phyloP scores from a whole-genome alignment of 2,329 filamentous ascomycete species.

The Neoscytalidium dimidiatum region DNA sequence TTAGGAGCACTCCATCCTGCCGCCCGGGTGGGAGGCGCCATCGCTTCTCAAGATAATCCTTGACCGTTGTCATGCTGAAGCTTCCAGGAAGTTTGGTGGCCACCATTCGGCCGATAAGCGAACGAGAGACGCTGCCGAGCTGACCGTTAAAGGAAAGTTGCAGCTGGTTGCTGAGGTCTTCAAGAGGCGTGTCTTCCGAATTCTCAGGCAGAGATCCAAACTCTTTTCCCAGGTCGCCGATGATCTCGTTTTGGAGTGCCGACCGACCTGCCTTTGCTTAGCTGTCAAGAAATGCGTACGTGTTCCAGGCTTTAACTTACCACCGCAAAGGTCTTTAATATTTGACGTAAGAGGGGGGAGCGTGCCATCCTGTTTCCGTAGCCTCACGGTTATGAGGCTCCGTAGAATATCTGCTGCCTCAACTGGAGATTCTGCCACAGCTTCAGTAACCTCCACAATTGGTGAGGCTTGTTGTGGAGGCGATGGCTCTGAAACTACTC shows the following conservation, averaged over 20 bases:
- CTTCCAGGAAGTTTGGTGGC: background rate
- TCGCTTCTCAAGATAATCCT: background rate
- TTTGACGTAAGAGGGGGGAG: background rate
- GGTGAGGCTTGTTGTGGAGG: background rate
- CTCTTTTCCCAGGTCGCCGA: background rate
- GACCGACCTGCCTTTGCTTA: background rate
- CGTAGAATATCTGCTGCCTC: constrained; percentile 1
- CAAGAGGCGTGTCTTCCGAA: constrained; percentile 1
- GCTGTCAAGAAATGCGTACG: background rate
- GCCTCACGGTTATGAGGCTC: background rate
- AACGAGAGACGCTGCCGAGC: background rate
- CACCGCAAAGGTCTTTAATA: background rate
- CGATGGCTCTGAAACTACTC: background rate
- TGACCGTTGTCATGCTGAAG: background rate
- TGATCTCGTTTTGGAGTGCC: background rate
- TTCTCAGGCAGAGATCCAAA: constrained; percentile 8
- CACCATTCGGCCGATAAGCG: background rate
- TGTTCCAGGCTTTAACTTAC: background rate
- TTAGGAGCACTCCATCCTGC: background rate
- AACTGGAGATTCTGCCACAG: constrained; percentile 2
- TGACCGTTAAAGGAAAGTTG: background rate
- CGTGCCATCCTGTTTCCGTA: background rate
- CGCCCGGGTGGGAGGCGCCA: background rate
- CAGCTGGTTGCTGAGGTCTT: background rate
- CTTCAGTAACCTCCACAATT: background rate